Conservation (phyloP, 148 eudicot genomes). For the Dysphania ambrosioides region DNA sequence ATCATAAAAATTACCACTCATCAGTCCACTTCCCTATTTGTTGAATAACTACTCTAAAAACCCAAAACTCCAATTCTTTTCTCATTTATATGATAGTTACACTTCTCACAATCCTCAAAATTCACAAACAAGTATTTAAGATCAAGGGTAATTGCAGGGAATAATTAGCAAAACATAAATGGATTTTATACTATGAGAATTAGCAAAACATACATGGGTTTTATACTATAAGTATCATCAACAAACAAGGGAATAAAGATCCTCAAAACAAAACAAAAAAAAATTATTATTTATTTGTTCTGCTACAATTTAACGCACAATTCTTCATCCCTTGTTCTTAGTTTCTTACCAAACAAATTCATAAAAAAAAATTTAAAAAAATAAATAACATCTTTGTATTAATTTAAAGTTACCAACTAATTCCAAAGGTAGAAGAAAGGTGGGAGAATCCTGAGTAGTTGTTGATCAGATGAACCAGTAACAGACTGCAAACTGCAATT, state of each 20-base stretch:
- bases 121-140: not conserved
- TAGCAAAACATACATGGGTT: not conserved
- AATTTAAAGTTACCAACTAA: conserved; percentile 20
- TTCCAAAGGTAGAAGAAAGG: too few species aligned
- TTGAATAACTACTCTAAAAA: too few species aligned
- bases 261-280: too few species aligned
- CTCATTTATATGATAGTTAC: not conserved
- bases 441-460: not conserved
- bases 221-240: too few species aligned
- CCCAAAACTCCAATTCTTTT: too few species aligned
- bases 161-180: too few species aligned
- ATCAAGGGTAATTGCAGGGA: too few species aligned
- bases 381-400: not conserved
- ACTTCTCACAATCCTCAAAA: not conserved
- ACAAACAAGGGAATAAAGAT: too few species aligned
- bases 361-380: not conserved
- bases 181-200: too few species aligned
- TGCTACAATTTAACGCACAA: too few species aligned
- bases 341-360: conserved; percentile 1
- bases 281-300: too few species aligned
- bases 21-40: not conserved
- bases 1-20: not conserved
- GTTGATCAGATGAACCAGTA: not conserved
- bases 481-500: not conserved
- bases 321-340: too few species aligned